Evolutionary conservation across 805 yeast genomes (phyloP).

Genomic region (Candida loeiensis): DNA sequence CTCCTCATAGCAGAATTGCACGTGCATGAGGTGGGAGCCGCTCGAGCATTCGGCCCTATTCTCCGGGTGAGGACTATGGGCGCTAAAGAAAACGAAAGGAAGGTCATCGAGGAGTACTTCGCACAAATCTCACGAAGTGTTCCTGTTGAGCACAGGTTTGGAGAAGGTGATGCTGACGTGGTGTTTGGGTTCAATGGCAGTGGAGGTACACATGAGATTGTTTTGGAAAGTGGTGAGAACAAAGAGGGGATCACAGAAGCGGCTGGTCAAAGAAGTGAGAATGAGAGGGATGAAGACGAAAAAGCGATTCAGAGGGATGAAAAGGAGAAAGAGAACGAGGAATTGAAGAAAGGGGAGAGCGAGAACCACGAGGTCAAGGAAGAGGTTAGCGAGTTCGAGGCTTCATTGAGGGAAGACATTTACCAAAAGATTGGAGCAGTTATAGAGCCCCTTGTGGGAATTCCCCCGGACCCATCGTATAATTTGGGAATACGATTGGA

Average conservation of each 20-base stretch:
- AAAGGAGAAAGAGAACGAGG: background rate
- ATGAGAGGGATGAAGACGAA: background rate
- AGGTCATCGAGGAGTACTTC: background rate
- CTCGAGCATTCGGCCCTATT: background rate
- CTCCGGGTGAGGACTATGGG: slow-evolving; percentile 1
- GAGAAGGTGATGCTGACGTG: background rate
- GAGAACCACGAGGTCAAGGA: background rate
- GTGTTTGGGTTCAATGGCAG: background rate
- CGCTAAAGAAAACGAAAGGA: background rate
- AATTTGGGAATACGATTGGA: slow-evolving; percentile 1
- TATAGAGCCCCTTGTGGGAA: background rate
- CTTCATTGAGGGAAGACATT: background rate
- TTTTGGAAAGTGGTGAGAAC: too few species aligned
- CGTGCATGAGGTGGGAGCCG: background rate
- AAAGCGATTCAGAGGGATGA: background rate
- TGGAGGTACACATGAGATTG: background rate
- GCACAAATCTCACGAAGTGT: background rate
- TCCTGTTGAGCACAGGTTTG: background rate
- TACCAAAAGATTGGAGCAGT: background rate
- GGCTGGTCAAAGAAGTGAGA: background rate
- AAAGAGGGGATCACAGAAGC: background rate
- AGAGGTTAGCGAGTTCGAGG: background rate
- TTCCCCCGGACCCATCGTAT: background rate
- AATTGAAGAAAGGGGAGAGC: background rate
- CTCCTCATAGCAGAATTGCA: slow-evolving; percentile 25